Percentiles rank a stretch among this genome's conserved stretches.
These are phyloP conservation scores for Capsicum baccatum DNA, from an alignment of 257 asterid species.

Conservation along the genomic window DNA sequence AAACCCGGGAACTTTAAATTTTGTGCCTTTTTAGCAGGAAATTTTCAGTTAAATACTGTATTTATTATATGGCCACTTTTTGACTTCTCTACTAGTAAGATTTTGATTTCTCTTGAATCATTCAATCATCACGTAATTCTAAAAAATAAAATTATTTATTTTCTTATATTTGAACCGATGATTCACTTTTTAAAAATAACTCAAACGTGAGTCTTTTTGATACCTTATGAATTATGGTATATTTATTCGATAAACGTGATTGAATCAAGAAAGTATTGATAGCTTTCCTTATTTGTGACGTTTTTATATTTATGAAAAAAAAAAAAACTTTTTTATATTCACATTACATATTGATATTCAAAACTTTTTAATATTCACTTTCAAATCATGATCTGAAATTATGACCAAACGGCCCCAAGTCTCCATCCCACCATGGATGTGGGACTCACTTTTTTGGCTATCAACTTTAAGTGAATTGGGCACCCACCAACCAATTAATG, in stretches of 20 bases:
- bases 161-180: too few relatives aligned
- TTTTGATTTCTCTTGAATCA: background rate
- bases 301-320: background rate
- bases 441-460: background rate
- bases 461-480: background rate
- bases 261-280: rapidly evolving
- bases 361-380: too few relatives aligned
- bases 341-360: too few relatives aligned
- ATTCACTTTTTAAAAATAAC: too few relatives aligned
- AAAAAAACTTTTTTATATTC: too few relatives aligned
- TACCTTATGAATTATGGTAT: background rate
- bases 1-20: background rate
- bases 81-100: background rate
- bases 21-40: background rate
- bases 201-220: too few relatives aligned
- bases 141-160: too few relatives aligned
- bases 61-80: background rate
- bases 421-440: background rate
- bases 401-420: background rate
- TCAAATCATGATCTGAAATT: background rate
- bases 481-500: background rate
- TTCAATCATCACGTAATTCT: background rate
- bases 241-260: background rate
- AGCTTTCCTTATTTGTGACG: background rate
- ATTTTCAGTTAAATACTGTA: background rate